These are phyloP conservation scores for Termitomyces sp. DNA, from an alignment of 768 basidiomycete species.

Conservation along the genomic window DNA sequence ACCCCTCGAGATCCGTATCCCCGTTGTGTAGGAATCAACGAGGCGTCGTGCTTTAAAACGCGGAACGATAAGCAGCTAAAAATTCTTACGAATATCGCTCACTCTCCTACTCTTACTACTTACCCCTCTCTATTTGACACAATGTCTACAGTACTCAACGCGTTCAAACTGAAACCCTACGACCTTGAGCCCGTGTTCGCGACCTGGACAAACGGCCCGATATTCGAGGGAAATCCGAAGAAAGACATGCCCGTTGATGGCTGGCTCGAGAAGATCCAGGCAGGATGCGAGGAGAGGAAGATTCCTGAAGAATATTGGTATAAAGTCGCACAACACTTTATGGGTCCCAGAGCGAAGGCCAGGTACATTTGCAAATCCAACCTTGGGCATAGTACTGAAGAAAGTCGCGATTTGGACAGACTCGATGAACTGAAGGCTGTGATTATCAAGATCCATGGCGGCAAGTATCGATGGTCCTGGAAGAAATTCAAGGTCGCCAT, in stretches of 20 bases:
- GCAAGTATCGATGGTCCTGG: constrained; percentile 81
- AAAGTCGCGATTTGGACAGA: constrained; percentile 26
- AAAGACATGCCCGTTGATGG: constrained; percentile 67
- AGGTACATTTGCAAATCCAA: constrained; percentile 30
- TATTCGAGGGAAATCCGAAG: constrained; percentile 64
- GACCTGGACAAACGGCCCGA: constrained; percentile 63
- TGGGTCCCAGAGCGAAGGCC: constrained; percentile 65
- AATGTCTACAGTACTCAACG: constrained; percentile 49
- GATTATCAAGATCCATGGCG: constrained; percentile 69
- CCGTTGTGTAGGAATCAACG: constrained; percentile 13
- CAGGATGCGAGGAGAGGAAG: constrained; percentile 65
- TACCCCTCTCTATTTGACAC: constrained; percentile 1
- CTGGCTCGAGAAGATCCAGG: constrained; percentile 70
- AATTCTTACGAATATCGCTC: background rate
- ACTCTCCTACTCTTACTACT: background rate
- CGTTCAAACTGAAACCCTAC: constrained; percentile 78
- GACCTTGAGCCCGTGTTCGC: constrained; percentile 67
- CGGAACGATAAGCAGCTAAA: too few species aligned
- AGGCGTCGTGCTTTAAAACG: constrained; percentile 17
- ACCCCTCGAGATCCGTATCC: background rate
- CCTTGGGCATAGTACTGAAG: background rate
- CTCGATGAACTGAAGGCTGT: constrained; percentile 70
- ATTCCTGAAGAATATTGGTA: constrained; percentile 83
- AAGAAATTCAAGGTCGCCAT: constrained; percentile 78
- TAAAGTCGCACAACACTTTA: constrained; percentile 73